These are phyloP conservation scores for Rhamnella rubrinervis DNA, from an alignment of 331 rosid genomes.

Conservation along the genomic window DNA sequence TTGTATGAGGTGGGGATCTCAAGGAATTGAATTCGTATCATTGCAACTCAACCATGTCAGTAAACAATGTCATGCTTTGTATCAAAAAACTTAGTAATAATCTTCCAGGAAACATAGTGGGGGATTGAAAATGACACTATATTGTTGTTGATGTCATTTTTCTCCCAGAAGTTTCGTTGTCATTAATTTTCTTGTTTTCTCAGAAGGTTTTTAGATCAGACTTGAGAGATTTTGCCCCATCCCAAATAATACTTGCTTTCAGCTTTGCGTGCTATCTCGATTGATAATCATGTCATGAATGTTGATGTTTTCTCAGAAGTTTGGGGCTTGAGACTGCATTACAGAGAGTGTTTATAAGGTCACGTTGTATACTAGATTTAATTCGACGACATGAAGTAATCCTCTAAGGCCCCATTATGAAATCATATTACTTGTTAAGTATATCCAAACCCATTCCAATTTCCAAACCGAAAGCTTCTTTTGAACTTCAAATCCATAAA, in stretches of 20 bases:
- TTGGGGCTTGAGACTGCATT: too few species aligned
- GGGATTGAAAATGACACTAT: too few species aligned
- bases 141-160: background rate
- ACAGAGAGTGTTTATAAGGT: too few species aligned
- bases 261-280: constrained; percentile 1
- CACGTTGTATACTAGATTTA: too few species aligned
- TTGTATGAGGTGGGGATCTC: background rate
- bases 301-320: too few species aligned
- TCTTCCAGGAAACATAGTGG: too few species aligned
- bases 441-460: background rate
- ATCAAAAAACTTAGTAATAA: too few species aligned
- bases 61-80: background rate
- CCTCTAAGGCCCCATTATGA: too few species aligned
- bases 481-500: background rate
- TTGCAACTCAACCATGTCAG: background rate
- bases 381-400: too few species aligned
- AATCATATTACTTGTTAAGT: too few species aligned
- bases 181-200: constrained; percentile 4
- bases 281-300: too few species aligned
- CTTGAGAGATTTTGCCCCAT: background rate
- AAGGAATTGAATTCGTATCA: background rate
- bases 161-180: background rate
- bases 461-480: background rate
- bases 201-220: background rate
- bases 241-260: background rate